Evolutionary conservation across 1,284 basidiomycete species (phyloP), one percentile per base, ranked within the genome.

Genomic region (Rhodotorula sp.): DNA sequence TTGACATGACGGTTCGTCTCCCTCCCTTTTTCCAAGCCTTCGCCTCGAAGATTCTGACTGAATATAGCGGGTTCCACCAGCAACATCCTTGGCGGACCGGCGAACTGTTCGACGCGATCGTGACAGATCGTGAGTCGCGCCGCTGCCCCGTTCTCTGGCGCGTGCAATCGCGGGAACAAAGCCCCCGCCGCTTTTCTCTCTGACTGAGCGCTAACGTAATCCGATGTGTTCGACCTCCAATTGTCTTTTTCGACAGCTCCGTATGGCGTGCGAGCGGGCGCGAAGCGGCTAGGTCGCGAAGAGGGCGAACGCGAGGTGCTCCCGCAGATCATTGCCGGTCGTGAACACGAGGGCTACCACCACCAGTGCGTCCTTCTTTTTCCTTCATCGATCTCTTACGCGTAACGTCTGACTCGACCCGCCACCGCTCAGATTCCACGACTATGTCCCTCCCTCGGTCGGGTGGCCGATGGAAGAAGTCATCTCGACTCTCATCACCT

Each of bases 221-320:
- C 43, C 23, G 26, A 34, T 54, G 6, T 48, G 0, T 7, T n/a
- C 34, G 4, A 7, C 14, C 34, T 34, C 43, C n/a, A 15, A 60
- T 8, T 5, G 0, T 1, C 46, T 23, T 3, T 34, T 3, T 52
- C 46, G 3, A 14, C 63, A 62, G 62, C 72, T 48, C 69, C 79
- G 89, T 96, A 99, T 81, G 97, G 96, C 16, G 93, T 99, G 0
- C 86, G 97, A 46, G 96, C 97, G 23, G 97, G 97, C 2, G 97
- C 97, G 4, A 99, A 99, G 81, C 86, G 95, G 49, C 84, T 97
- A 1, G 97, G 97, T 1, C 85, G 93, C 64, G 83, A 84, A 67
- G 81, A 83, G 46, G 78, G 52, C 77, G 80, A 20, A 78, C 79
- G 69, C 79, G 81, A 81, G 26, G 76, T 75, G 3, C 18, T 47